Evolutionary conservation across 2,329 filamentous ascomycete species (phyloP).

Genomic region (Penicillium sp.): DNA sequence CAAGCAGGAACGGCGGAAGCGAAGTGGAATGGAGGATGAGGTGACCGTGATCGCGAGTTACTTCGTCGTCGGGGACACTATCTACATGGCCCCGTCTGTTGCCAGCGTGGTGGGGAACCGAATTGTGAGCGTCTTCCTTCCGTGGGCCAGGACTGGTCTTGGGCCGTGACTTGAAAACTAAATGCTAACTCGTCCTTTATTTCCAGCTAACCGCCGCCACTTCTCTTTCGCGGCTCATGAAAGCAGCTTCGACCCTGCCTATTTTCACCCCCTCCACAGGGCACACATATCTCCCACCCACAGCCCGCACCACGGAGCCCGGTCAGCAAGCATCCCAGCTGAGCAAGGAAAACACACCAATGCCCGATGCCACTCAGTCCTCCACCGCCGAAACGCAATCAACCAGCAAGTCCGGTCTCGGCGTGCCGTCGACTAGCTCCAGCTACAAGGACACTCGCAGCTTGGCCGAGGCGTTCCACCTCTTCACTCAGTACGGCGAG

Average conservation of each 20-base stretch:
- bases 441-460: conserved; percentile 41
- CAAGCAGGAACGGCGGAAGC: conserved; percentile 57
- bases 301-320: conserved; percentile 42
- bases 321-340: conserved; percentile 41
- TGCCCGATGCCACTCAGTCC: conserved; percentile 35
- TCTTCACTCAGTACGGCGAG: conserved; percentile 57
- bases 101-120: conserved; percentile 59
- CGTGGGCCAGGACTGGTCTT: neutral
- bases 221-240: conserved; percentile 57
- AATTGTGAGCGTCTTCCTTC: conserved; percentile 44
- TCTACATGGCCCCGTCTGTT: conserved; percentile 64
- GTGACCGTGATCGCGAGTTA: conserved; percentile 59
- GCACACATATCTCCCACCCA: conserved; percentile 59
- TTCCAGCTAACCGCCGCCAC: conserved; percentile 57
- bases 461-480: conserved; percentile 51
- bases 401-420: conserved; percentile 28
- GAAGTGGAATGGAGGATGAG: conserved; percentile 47
- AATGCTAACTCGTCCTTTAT: conserved; percentile 8
- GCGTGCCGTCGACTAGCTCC: conserved; percentile 26
- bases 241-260: conserved; percentile 55
- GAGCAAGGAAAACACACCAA: conserved; percentile 53
- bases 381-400: conserved; percentile 26
- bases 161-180: too few relatives aligned
- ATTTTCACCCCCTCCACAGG: conserved; percentile 61
- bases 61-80: conserved; percentile 61